phyloP scores from a whole-genome alignment of 2,329 filamentous ascomycete species.

The Knufia fluminis region DNA sequence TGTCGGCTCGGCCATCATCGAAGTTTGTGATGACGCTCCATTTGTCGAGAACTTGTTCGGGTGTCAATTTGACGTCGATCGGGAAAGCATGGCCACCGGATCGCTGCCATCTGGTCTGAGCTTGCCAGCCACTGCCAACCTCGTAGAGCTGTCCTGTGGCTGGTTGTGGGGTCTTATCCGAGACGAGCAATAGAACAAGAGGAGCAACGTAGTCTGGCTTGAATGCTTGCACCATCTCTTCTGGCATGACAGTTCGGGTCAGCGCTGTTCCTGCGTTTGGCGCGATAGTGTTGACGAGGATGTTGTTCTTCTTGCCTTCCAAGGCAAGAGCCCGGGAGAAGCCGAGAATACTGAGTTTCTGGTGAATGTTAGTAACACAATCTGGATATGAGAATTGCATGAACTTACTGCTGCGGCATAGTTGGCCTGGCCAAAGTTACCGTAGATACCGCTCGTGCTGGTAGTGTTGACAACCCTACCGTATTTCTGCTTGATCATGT shows the following conservation, averaged over 20 bases:
- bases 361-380: constrained; percentile 11
- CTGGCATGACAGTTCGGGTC: constrained; percentile 87
- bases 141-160: constrained; percentile 85
- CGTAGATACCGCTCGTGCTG: constrained; percentile 94
- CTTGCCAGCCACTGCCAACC: constrained; percentile 88
- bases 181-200: constrained; percentile 75
- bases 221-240: constrained; percentile 97
- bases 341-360: constrained; percentile 88
- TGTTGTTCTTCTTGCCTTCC: constrained; percentile 95
- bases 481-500: constrained; percentile 98
- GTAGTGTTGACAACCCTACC: constrained; percentile 95
- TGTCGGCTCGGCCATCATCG: constrained; percentile 74
- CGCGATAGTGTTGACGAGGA: constrained; percentile 94
- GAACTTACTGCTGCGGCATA: constrained; percentile 73
- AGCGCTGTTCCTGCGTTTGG: constrained; percentile 94
- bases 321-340: constrained; percentile 88
- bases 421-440: constrained; percentile 98
- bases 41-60: constrained; percentile 68
- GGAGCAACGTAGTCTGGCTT: constrained; percentile 98
- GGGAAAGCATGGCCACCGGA: constrained; percentile 85
- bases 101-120: constrained; percentile 89
- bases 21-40: constrained; percentile 79
- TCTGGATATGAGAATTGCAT: neutral
- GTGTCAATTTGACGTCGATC: constrained; percentile 69
- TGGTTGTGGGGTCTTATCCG: constrained; percentile 75